Evolutionary conservation across 2,329 filamentous ascomycete species (phyloP), one percentile per base, ranked within the genome.

Genomic region (Fusarium sp.): DNA sequence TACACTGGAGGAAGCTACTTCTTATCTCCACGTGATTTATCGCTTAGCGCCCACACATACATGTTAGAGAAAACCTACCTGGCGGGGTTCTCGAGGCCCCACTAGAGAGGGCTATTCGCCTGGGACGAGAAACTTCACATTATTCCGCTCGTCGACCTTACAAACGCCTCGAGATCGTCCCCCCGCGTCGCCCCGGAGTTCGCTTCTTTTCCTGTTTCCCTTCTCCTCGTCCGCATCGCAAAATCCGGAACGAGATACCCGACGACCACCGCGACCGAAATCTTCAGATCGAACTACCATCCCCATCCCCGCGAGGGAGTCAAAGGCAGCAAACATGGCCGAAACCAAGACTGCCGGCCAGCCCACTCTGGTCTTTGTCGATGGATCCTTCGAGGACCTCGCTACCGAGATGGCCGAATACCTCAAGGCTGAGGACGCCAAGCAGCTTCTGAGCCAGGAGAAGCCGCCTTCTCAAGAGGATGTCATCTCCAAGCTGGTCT

Each of bases 381-480:
- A 99, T 85, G 96, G 96, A 80, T 88, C 89, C 76, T 97, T 97
- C 80, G 90, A 94, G 80, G 96, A 98, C 84, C 90, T 97, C 78
- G 90, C 92, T 76, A 90, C 92, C 81, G 96, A 99, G 84, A 92
- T 99, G 85, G 94, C 95, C 80, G 91, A 94, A 76, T 97, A 97
- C 83, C 86, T 99, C 79, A 93, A 97, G 81, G 85, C 90, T 74
- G 88, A 94, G 78, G 91, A 92, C 76, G 91, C 92, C 70, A 85
- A 96, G 78, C 85, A 90, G 79, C 88, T 92, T 68, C 85, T 95
- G 71, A 83, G 96, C 75, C 85, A 86, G 80, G 88, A 89, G 70
- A 84, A 94, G 82, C 88, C 89, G 76, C 73, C 75, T 18, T 73
- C 79, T 52, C 93, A 94, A 83, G 93, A 97, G 73, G 94, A 96